A percentile compares a stretch with the other conserved stretches of the same genome.
Evolutionary conservation across 306 rosid genomes (phyloP).

Genomic region (Lupinus albus): DNA sequence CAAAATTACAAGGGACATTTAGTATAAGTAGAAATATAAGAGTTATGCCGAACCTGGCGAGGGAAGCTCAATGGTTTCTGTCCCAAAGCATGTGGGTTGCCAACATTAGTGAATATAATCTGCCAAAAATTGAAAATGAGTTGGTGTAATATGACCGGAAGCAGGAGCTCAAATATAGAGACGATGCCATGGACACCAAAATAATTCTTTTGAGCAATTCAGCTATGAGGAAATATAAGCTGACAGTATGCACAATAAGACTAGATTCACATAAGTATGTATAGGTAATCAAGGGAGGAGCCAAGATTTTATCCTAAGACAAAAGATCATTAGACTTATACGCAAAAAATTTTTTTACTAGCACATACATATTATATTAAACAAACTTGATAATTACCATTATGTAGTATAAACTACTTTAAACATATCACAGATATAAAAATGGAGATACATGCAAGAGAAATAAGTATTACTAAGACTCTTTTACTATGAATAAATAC

Average conservation of each 20-base stretch:
- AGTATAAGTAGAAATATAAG: slow-evolving; percentile 34
- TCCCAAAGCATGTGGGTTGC: slow-evolving; percentile 98
- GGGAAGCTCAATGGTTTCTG: slow-evolving; percentile 97
- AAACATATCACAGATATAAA: no score
- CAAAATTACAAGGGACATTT: slow-evolving; percentile 20
- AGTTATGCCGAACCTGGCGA: slow-evolving; percentile 76
- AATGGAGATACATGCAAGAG: no score
- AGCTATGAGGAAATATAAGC: not conserved
- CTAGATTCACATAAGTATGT: slow-evolving; percentile 10
- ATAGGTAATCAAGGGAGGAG: not conserved
- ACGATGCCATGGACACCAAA: not conserved
- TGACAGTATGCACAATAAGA: slow-evolving; percentile 14
- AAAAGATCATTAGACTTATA: no score
- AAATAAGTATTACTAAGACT: no score
- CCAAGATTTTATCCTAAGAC: no score
- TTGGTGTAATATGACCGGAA: slow-evolving; percentile 12
- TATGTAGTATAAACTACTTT: no score
- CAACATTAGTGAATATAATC: slow-evolving; percentile 98
- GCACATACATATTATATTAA: no score
- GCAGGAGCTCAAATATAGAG: slow-evolving; percentile 2
- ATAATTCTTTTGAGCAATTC: slow-evolving; percentile 15
- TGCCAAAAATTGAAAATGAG: slow-evolving; percentile 45
- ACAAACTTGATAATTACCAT: no score
- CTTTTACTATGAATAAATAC: no score
- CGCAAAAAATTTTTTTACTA: no score